Evolutionary conservation across 495 filamentous ascomycete genomes (phyloP), one percentile per base, ranked within the genome.

Genomic region (Daldinia concentrica): DNA sequence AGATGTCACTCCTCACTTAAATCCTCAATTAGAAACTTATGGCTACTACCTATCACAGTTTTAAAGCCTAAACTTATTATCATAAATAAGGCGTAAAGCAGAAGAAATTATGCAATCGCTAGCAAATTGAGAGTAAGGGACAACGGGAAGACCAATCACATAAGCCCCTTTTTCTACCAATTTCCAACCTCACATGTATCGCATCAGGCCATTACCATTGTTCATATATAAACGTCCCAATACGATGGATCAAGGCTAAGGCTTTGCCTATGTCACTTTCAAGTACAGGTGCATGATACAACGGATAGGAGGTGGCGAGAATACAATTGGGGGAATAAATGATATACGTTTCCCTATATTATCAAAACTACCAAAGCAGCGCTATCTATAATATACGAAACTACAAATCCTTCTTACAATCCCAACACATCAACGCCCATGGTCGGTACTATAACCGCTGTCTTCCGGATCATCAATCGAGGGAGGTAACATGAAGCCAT

Each of bases 401-500:
- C 24, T 6, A 0, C 17, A 15, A 6, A 4, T 0, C n/a, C 4
- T 3, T 22, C 19, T 54, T 6, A 5, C 9, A 29, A 11, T 22
- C 50, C 26, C 2, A 3, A 11, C 19, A 50, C 30, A 19, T 15
- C 7, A 54, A 17, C 14, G 6, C 9, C 14, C 54, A 15, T 58
- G 19, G 7, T 63, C 41, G 29, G 66, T 54, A 2, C 52, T 41
- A 29, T 63, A 41, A 1, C 60, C 66, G 34, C 43, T 69, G 17
- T 69, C 54, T 0, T 60, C 45, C 11, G 45, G 67, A 9, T 32
- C 17, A 11, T 34, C 32, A 34, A 34, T 34, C 0, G 68, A 65
- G 30, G 58, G 65, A n/a, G 65, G 58, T 24, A 68, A 50, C 43
- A 14, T 62, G 19, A 58, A 62, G 26, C 48, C 37, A 19, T 71